phyloP scores from a whole-genome alignment of 371 early-diverging fungal genomes.

The Entomophthora muscae region DNA sequence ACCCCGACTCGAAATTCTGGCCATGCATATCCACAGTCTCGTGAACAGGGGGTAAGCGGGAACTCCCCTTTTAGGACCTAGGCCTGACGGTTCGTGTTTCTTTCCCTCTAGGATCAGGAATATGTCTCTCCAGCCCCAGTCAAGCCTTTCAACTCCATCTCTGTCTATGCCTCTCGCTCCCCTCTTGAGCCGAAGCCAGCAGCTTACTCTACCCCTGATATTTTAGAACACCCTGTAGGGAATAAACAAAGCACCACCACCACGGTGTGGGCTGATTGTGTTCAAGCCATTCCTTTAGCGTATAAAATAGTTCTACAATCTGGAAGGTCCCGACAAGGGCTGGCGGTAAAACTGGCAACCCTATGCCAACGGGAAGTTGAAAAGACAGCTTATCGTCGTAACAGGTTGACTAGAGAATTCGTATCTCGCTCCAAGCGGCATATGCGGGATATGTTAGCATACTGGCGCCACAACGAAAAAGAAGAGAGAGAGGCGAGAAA shows the following conservation, averaged over 20 bases:
- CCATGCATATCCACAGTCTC: not conserved
- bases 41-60: not conserved
- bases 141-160: not conserved
- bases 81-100: not conserved
- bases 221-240: not conserved
- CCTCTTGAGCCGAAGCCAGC: not conserved
- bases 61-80: not conserved
- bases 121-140: not conserved
- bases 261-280: slow-evolving; percentile 2
- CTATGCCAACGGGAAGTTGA: slow-evolving; percentile 35
- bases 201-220: not conserved
- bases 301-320: not conserved
- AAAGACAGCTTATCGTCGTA: slow-evolving; percentile 18
- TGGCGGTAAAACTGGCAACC: slow-evolving; percentile 24
- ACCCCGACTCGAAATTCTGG: not conserved
- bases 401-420: slow-evolving; percentile 14
- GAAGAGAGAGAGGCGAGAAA: slow-evolving; percentile 80
- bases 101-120: not conserved
- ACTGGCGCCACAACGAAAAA: slow-evolving; percentile 81
- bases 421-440: slow-evolving; percentile 14
- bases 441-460: slow-evolving; percentile 44
- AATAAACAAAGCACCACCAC: not conserved
- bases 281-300: slow-evolving; percentile 4
- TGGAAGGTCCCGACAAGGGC: not conserved
- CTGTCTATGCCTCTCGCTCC: not conserved